Percentiles rank a stretch among this genome's conserved stretches.
phyloP scores from a whole-genome alignment of 2,329 filamentous ascomycete genomes.

The Scytalidium sp. region DNA sequence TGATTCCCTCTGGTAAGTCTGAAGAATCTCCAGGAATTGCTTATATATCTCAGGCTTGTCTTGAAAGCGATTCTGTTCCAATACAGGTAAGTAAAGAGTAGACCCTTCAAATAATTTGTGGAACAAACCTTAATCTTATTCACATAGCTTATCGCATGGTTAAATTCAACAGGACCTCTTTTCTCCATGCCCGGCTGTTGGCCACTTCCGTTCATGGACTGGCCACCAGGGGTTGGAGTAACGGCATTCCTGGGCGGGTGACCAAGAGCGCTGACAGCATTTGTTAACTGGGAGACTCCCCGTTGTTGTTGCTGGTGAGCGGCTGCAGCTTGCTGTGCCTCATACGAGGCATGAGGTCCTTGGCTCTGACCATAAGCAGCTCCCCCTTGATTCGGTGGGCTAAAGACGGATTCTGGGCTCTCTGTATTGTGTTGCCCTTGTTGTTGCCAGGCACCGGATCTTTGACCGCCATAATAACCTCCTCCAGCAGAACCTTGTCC shows the following conservation, averaged over 20 bases:
- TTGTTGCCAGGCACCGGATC: constrained; percentile 49
- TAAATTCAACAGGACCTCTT: constrained; percentile 94
- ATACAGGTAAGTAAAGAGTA: background rate
- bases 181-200: constrained; percentile 71
- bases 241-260: constrained; percentile 50
- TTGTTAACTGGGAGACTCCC: constrained; percentile 63
- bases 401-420: constrained; percentile 61
- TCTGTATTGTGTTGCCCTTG: constrained; percentile 57
- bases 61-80: constrained; percentile 82
- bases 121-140: constrained; percentile 92
- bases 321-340: constrained; percentile 35
- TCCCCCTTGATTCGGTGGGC: constrained; percentile 50
- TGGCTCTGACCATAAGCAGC: constrained; percentile 42
- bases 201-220: constrained; percentile 59
- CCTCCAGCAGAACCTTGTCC: constrained; percentile 16
- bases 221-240: constrained; percentile 56
- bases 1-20: constrained; percentile 96
- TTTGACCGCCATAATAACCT: constrained; percentile 37
- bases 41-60: constrained; percentile 98
- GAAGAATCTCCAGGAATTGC: constrained; percentile 95
- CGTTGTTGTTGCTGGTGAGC: constrained; percentile 62
- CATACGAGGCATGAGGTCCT: constrained; percentile 34
- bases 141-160: constrained; percentile 98
- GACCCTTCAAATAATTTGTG: constrained; percentile 6
- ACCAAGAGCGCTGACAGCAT: constrained; percentile 44